Base-by-base conservation (phyloP, 164 flowering plant genomes). In the Stephania cephalantha region DNA sequence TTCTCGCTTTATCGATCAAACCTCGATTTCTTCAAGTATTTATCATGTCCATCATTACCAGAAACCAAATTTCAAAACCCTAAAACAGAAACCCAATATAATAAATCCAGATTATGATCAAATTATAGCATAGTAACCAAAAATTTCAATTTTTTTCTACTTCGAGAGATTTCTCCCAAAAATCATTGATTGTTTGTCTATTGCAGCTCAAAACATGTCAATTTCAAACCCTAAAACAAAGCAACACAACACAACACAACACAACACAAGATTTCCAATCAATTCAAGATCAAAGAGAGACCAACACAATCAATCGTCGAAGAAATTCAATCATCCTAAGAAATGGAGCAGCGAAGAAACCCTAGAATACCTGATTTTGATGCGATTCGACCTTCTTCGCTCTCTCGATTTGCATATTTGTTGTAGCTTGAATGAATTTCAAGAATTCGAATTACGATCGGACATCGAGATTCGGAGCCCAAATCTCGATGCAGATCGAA, bases 1-100 rank as follows among this genome's bases (percentile, higher is more conserved):
- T 77, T 71, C 78, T 69, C 74, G 78, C 46, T 66, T 74, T 76
- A 81, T 31, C 44, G 17, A 7, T 46, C 63, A 61, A 69, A 64
- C 65, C 45, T 10, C 25, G 45, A n/a, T 35, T 69, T 48, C 46
- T 46, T 35, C 45, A 61, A 61, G n/a, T n/a, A 61, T 61, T 29
- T 2, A 29, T 45, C 1, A 9, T 18, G 29, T 46, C 31, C 30
- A 25, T 73, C 76, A 61, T 58, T 44, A 58, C 46, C 73, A 68
- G 53, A 58, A 68, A 73, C 53, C 35, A 45, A 70, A 76, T 29
- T 69, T 68, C 29, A 46, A 46, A 46, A n/a, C 7, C 69, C 44
- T 66, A 42, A 66, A 66, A 25, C 25, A 61, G 64, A 4, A n/a
- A 61, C 66, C 66, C 25, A n/a, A 61, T 61, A 61, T 35, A 2